These are phyloP conservation scores for Phytopythium montanum DNA, from an alignment of 352 stramenopile genomes.

Conservation along the genomic window DNA sequence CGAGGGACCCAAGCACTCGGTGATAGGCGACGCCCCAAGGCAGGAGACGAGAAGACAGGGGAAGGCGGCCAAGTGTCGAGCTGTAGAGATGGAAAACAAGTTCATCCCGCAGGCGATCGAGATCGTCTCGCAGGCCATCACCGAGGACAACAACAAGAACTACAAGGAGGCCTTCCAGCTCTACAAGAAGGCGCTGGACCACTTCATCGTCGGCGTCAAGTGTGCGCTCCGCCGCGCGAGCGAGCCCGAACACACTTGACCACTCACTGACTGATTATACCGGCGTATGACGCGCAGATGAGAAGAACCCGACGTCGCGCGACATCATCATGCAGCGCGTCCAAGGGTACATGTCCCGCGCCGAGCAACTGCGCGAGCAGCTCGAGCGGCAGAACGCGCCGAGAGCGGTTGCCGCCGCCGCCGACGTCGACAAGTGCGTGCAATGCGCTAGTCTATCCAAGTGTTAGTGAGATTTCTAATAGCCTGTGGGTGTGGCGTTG, in stretches of 20 bases:
- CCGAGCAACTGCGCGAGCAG: conserved; percentile 83
- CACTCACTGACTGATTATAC: neutral
- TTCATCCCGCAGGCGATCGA: conserved; percentile 90
- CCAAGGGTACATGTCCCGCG: conserved; percentile 88
- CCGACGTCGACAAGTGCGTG: conserved; percentile 73
- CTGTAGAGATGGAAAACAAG: conserved; percentile 79
- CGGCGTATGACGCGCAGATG: conserved; percentile 36
- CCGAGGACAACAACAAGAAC: conserved; percentile 89
- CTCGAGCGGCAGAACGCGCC: conserved; percentile 59
- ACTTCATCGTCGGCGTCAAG: conserved; percentile 90
- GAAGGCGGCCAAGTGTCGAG: neutral
- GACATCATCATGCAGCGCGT: conserved; percentile 91
- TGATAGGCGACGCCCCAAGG: too few relatives aligned
- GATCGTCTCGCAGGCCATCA: conserved; percentile 84
- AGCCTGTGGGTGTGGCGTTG: conserved; percentile 1
- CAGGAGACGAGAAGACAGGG: too few relatives aligned
- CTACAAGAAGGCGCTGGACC: conserved; percentile 88
- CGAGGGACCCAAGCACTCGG: too few relatives aligned
- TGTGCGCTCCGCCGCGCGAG: conserved; percentile 41
- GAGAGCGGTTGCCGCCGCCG: conserved; percentile 52
- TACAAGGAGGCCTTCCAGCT: conserved; percentile 84
- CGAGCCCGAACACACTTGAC: too few relatives aligned
- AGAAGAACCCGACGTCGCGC: conserved; percentile 89
- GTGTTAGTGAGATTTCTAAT: neutral
- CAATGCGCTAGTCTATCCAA: neutral